phyloP scores from a whole-genome alignment of 345 rosid genomes.

The Eucalyptus globulus region DNA sequence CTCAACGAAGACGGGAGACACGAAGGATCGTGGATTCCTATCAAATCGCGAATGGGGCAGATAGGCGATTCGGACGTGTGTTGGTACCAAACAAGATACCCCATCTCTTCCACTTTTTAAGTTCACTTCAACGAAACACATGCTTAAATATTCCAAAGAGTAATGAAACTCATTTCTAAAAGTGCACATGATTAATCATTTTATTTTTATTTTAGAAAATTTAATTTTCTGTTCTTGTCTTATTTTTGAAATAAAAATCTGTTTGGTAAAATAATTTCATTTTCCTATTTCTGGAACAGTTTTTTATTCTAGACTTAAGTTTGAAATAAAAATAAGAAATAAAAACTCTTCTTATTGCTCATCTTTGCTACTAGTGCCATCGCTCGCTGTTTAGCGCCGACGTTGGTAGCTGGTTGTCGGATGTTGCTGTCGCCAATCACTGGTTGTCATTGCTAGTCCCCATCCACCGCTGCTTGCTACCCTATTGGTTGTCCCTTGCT shows the following conservation, averaged over 20 bases:
- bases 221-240: fast-evolving
- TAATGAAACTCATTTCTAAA: fast-evolving
- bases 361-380: no score
- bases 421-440: fast-evolving
- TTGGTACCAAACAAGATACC: not conserved
- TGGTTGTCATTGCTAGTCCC: fast-evolving
- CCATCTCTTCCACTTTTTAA: not conserved
- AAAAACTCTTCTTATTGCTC: no score
- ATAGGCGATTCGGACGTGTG: not conserved
- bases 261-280: no score
- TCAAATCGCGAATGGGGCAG: not conserved
- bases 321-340: no score
- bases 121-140: no score
- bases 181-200: fast-evolving
- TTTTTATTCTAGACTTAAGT: fast-evolving
- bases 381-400: fast-evolving
- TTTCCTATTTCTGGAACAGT: fast-evolving
- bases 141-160: no score
- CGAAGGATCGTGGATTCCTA: not conserved
- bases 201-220: no score
- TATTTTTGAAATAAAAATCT: fast-evolving
- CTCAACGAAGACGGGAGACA: not conserved
- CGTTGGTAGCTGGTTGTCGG: fast-evolving
- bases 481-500: fast-evolving
- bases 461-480: fast-evolving